Evolutionary conservation across 2,329 filamentous ascomycete genomes (phyloP).

Genomic region (Fusarium gaditjirri): DNA sequence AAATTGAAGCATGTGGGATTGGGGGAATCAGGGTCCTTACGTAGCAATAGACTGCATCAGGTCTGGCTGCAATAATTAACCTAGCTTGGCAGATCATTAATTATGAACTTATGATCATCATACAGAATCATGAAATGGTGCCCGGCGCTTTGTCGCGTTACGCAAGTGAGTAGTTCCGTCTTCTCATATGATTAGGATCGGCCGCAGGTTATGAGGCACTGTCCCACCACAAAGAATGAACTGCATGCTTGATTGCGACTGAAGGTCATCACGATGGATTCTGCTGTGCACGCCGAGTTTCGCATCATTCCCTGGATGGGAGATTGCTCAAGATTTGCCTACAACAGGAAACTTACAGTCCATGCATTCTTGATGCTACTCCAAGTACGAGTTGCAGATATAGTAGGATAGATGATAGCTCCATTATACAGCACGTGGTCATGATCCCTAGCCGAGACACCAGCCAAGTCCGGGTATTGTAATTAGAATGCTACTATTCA

Average conservation of each 20-base stretch:
- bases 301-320: background rate
- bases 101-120: slow-evolving; percentile 18
- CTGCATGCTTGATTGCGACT: background rate
- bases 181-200: slow-evolving; percentile 33
- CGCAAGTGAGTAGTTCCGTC: background rate
- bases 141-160: background rate
- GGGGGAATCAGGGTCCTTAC: slow-evolving; percentile 31
- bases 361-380: slow-evolving; percentile 10
- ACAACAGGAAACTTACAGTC: background rate
- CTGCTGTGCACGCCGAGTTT: slow-evolving; percentile 11
- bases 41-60: slow-evolving; percentile 16
- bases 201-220: slow-evolving; percentile 7
- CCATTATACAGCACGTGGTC: slow-evolving; percentile 22
- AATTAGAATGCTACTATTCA: slow-evolving; percentile 22
- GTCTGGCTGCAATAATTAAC: slow-evolving; percentile 3
- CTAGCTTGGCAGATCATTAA: slow-evolving; percentile 18
- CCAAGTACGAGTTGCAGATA: slow-evolving; percentile 4
- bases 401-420: slow-evolving; percentile 5
- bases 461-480: slow-evolving; percentile 22
- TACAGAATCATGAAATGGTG: background rate
- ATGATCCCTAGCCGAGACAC: slow-evolving; percentile 9
- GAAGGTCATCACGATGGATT: background rate
- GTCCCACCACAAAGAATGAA: slow-evolving; percentile 4
- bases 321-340: background rate
- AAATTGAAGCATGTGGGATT: slow-evolving; percentile 32